phyloP scores from a whole-genome alignment of 2,329 filamentous ascomycete species.

The Trichoderma sp. region DNA sequence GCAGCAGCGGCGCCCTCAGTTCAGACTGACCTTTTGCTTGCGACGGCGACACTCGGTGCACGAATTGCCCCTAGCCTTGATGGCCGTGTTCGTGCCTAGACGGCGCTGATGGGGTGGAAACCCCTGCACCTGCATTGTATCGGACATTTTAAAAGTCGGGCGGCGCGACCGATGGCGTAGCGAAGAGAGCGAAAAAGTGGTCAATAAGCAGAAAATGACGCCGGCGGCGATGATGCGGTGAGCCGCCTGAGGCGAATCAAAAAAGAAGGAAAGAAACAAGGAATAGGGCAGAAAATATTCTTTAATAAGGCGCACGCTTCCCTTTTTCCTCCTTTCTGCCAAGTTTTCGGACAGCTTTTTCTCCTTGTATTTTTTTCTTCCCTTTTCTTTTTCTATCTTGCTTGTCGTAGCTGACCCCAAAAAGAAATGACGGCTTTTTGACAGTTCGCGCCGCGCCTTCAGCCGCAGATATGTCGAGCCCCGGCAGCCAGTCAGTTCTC shows the following conservation, averaged over 20 bases:
- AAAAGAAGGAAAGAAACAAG: not conserved
- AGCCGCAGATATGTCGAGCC: conserved; percentile 22
- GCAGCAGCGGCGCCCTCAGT: not conserved
- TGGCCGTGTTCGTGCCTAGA: conserved; percentile 18
- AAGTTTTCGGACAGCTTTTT: not conserved
- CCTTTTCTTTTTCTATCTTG: not conserved
- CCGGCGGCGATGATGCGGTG: conserved; percentile 12
- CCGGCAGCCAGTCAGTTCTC: not conserved
- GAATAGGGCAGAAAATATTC: not conserved
- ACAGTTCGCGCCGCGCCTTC: conserved; percentile 17
- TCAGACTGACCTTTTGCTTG: conserved; percentile 52
- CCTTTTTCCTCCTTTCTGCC: not conserved
- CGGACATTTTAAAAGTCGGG: conserved; percentile 40
- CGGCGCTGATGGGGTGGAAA: conserved; percentile 32
- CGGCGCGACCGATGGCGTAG: conserved; percentile 22
- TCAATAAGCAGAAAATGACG: conserved; percentile 20
- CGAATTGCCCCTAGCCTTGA: conserved; percentile 44
- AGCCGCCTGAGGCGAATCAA: not conserved
- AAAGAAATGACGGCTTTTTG: conserved; percentile 8
- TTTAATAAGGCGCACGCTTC: not conserved
- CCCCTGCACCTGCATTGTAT: conserved; percentile 37
- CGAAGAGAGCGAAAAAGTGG: conserved; percentile 3
- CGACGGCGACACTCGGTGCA: conserved; percentile 56
- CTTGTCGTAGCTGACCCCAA: not conserved
- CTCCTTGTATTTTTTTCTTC: not conserved